Base-by-base conservation (phyloP, 768 basidiomycete species). In the Boletellus ananas region DNA sequence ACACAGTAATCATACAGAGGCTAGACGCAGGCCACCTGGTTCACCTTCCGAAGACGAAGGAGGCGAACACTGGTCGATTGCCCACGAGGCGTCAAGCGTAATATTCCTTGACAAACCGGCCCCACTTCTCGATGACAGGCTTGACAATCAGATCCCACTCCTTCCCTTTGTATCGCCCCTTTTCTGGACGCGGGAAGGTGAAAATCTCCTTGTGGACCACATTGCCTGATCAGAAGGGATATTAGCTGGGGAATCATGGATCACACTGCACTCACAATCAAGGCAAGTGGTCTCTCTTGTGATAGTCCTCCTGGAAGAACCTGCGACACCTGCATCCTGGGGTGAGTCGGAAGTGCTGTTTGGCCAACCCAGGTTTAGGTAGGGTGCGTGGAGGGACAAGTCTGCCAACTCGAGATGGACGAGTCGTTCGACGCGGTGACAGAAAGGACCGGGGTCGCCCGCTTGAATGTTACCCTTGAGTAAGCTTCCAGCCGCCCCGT, bases 401-500 rank as follows among this genome's bases (percentile, higher is more conserved):
- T 93, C 91, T 7, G 80, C 76, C 7, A 93, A 74, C 63, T 93
- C 90, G 21, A 92, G 73, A 58, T 93, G 91, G 27, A 91, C 79
- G 13, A 93, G 76, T 36, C 87, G 72, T 63, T 93, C 90, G 41
- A 90, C 65, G 37, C 87, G 79, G 66, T 91, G 85, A 49, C 85
- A 87, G 63, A 78, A 83, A 4, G 79, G 73, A 0, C 81, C 83
- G 48, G 80, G 78, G 35, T 75, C 68, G 8, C 87, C 87, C 2
- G 80, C 75, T 48, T 72, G 74, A 11, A 90, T 76, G 14, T 79
- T 74, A 0, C 86, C 86, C 60, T 82, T 82, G 73, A 87, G 78
- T 21, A 87, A 61, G 52, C 79, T 81, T 16, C 58, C 66, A 13
- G 45, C 56, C 6, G 68, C 62, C 39, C 65, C 68, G 9, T 69